Percentiles rank a stretch among this genome's conserved stretches.
Evolutionary conservation across 75 land plant genomes (phyloP).

Genomic region (Isoetes taiwanensis): DNA sequence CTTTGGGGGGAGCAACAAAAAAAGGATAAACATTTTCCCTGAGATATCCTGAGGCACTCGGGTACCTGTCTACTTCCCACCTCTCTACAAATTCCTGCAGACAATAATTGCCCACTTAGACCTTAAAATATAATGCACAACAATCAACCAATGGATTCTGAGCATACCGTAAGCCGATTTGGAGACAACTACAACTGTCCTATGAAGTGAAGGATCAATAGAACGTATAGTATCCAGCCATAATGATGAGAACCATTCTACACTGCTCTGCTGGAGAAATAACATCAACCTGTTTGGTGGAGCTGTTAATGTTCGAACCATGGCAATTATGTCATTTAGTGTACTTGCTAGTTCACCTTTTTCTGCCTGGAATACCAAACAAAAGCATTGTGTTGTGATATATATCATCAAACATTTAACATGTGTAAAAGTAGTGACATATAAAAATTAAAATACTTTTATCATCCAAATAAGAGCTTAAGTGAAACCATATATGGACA

Average conservation of each 20-base stretch:
- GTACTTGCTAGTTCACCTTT: constrained; percentile 93
- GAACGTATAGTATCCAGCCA: constrained; percentile 86
- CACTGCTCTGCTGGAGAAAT: constrained; percentile 96
- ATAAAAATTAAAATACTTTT: neutral
- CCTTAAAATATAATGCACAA: neutral
- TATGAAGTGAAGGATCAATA: constrained; percentile 69
- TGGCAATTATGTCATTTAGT: constrained; percentile 71
- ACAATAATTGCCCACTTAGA: neutral
- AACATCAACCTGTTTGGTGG: constrained; percentile 77
- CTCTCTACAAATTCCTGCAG: constrained; percentile 75
- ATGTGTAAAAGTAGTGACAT: no score
- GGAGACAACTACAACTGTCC: constrained; percentile 85
- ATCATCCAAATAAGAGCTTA: neutral
- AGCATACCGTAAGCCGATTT: constrained; percentile 76
- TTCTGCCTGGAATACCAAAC: constrained; percentile 61
- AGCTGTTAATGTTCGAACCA: constrained; percentile 78
- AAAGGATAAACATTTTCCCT: constrained; percentile 75
- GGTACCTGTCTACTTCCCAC: constrained; percentile 92
- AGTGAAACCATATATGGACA: no score
- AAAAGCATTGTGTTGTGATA: no score
- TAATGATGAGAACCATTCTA: constrained; percentile 95
- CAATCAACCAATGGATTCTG: neutral
- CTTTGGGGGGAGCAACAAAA: constrained; percentile 94
- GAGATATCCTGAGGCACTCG: constrained; percentile 84
- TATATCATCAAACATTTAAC: no score